Conservation (phyloP, 345 rosid species). For the Euphorbia lathyris region DNA sequence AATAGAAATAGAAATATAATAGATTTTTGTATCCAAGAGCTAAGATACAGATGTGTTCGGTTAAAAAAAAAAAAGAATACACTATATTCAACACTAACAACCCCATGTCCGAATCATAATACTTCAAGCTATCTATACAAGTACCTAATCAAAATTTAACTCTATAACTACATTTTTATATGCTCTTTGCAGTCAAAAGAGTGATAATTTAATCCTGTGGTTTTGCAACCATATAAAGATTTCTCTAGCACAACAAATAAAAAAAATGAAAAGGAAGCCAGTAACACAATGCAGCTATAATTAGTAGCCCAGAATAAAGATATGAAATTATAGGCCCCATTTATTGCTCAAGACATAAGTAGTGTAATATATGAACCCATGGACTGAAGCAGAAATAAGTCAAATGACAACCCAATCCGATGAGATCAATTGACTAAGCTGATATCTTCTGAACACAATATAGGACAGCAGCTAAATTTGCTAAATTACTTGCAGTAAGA, state of each 20-base stretch:
- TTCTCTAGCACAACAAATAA: background rate
- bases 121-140: background rate
- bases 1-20: too few species aligned
- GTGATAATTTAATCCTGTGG: background rate
- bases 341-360: too few species aligned
- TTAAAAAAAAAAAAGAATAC: background rate
- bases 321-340: background rate
- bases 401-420: too few species aligned
- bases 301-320: background rate
- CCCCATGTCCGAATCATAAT: background rate
- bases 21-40: background rate
- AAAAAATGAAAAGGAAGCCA: background rate
- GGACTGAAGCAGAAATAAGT: too few species aligned
- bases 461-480: background rate
- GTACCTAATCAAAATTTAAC: background rate
- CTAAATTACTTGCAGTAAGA: background rate
- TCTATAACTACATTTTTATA: background rate
- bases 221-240: background rate
- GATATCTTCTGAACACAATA: background rate
- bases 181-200: background rate
- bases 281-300: background rate
- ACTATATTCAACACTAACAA: background rate
- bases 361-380: too few species aligned
- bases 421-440: too few species aligned
- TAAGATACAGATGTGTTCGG: background rate